Evolutionary conservation across 2,329 filamentous ascomycete genomes (phyloP), one percentile per base, ranked within the genome.

Genomic region (Claviceps sorghi): DNA sequence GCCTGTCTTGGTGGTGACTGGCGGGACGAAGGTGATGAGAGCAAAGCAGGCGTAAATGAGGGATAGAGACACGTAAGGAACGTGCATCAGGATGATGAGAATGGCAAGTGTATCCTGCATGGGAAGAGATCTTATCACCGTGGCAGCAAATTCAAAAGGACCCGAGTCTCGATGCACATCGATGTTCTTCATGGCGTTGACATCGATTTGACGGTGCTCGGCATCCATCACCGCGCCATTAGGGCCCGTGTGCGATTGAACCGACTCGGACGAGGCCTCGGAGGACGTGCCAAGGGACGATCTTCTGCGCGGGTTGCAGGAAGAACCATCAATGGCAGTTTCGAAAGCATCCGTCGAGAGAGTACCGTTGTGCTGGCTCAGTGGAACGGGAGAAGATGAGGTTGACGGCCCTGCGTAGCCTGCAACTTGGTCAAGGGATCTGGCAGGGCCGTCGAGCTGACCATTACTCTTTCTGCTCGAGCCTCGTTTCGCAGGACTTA

Each of bases 91-190:
- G 61, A 96, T 86, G 69, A 96, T 95, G 67, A 97, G 82, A 63
- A 97, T 95, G 65, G 91, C 89, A 69, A 96, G 88, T 55, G 91
- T 95, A 71, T 97, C 91, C 71, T 88, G 86, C 64, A 95, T 82
- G 51, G 91, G 91, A 62, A 90, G 91, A 50, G 89, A 88, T 62
- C 82, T 83, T 65, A 97, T 80, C 61, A 97, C 91, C 52, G 89
- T 95, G 59, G 87, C 79, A 57, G 86, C 84, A 58, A 94, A 75
- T 61, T 86, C 83, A 59, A 95, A 71, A 48, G 86, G 81, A 54
- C 85, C 85, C 52, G 82, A 74, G 64, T 85, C 81, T 59, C 82
- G 82, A 63, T 86, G 84, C 52, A 84, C 76, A 54, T 83, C 76
- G 58, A 76, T 74, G 60, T 84, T 79, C 67, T 83, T 84, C 64